Conservation (phyloP, 2,329 filamentous ascomycete species). For the Teratosphaeria gauchensis region DNA sequence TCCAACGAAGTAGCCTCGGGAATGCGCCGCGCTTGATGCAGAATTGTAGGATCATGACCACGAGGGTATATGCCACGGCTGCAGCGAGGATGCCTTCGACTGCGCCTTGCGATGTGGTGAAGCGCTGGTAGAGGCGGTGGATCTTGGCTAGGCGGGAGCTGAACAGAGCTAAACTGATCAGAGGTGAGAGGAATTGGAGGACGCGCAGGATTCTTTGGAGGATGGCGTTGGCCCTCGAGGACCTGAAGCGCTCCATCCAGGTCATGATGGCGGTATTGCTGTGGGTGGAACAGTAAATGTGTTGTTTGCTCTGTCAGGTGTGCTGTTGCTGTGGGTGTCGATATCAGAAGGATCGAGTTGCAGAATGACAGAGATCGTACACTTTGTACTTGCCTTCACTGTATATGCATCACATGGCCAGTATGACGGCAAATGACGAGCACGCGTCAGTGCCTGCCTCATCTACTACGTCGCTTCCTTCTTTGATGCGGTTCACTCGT, state of each 20-base stretch:
- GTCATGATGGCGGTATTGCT: too few species aligned
- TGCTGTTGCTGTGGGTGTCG: too few species aligned
- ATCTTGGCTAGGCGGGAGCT: slow-evolving; percentile 33
- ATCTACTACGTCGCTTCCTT: too few species aligned
- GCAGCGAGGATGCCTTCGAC: slow-evolving; percentile 39
- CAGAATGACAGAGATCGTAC: too few species aligned
- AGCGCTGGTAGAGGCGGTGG: slow-evolving; percentile 27
- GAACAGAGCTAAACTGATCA: slow-evolving; percentile 36
- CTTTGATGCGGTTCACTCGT: too few species aligned
- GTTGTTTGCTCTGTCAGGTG: too few species aligned
- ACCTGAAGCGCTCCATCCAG: slow-evolving; percentile 4
- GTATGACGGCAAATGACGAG: too few species aligned
- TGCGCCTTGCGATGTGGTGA: slow-evolving; percentile 29
- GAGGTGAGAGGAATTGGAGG: slow-evolving; percentile 36
- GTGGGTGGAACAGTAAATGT: too few species aligned
- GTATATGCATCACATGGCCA: too few species aligned
- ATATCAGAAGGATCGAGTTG: too few species aligned
- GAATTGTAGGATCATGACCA: slow-evolving; percentile 27
- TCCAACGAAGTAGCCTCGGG: slow-evolving; percentile 28
- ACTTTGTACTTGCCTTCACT: too few species aligned
- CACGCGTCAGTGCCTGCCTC: too few species aligned
- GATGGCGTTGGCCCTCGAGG: slow-evolving; percentile 2
- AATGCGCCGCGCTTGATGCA: slow-evolving; percentile 25
- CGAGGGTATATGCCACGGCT: slow-evolving; percentile 35
- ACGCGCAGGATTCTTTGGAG: slow-evolving; percentile 31